Base-by-base conservation (phyloP, 257 asterid genomes). In the Lavandula angustifolia region DNA sequence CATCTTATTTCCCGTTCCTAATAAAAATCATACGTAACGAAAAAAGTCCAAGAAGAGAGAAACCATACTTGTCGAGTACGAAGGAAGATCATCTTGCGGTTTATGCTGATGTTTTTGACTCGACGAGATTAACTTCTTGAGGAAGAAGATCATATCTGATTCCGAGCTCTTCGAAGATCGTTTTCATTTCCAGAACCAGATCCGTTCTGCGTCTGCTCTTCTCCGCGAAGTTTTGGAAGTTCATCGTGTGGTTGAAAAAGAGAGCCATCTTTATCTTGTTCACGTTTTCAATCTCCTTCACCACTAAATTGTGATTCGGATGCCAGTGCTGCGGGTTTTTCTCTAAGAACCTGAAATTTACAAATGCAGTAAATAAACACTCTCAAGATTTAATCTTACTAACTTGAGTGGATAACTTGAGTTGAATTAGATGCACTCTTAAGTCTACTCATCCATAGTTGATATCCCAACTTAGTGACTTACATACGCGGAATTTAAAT, bases 201-300 rank as follows among this genome's bases (percentile, higher is more conserved):
- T 78, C 87, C 10, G 95, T 73, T 75, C 71, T 85, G 46, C 97
- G 84, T 56, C 72, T 72, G 85, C 34, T 87, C 86, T 73, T 89
- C 85, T 92, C 97, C 0, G 80, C 53, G 12, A 29, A 79, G 71
- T 92, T 66, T 69, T 92, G 99, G 70, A 92, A 92, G 90, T 92
- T 89, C 95, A 92, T 89, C 4, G 94, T 92, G 70, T 92, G 97
- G 52, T 84, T 92, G 77, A 89, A 81, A 69, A 53, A 82, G 54
- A 92, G 60, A 27, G 77, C 89, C 92, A 92, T 87, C 82, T 87
- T 89, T 31, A 92, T 83, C 85, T 92, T 89, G 85, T 92, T 89
- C 79, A 87, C 78, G 9, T 89, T 84, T 62, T 92, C 96, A 16
- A 92, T 89, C 80, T 89, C 99, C 81, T 82, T 87, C 69, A 89